Conservation (phyloP, 208 protist genomes). For the Wallacemonas rigidus region DNA sequence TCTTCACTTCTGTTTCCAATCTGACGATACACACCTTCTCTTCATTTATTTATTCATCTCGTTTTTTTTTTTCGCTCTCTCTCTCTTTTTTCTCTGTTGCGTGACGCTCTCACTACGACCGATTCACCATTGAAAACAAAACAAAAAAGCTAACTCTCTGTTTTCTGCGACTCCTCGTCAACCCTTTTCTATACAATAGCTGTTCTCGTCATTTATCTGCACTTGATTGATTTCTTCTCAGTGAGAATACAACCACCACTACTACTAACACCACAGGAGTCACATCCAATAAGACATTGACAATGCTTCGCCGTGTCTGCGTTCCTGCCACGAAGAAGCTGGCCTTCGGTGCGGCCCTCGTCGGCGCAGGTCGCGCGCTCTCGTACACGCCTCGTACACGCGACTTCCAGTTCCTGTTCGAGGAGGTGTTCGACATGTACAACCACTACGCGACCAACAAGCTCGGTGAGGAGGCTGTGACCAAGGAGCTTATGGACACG, state of each 20-base stretch:
- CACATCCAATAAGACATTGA: not conserved
- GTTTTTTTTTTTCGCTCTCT: slow-evolving; percentile 6
- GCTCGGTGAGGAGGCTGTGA: slow-evolving; percentile 52
- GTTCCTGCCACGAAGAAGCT: slow-evolving; percentile 13
- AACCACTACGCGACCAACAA: slow-evolving; percentile 67
- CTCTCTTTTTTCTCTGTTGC: not conserved
- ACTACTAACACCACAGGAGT: not conserved
- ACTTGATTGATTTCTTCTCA: not conserved
- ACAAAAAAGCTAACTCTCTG: slow-evolving; percentile 16
- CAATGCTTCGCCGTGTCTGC: slow-evolving; percentile 54
- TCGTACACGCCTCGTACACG: slow-evolving; percentile 50
- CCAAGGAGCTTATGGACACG: slow-evolving; percentile 75
- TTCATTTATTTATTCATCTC: slow-evolving; percentile 7
- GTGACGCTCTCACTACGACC: no score
- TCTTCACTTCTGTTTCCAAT: no score
- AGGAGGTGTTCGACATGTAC: slow-evolving; percentile 87
- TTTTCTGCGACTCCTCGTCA: not conserved
- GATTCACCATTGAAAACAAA: not conserved
- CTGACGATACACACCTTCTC: not conserved
- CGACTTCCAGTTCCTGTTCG: slow-evolving; percentile 74
- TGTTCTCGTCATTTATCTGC: slow-evolving; percentile 9
- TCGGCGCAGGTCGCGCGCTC: slow-evolving; percentile 31
- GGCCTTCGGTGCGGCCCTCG: slow-evolving; percentile 5
- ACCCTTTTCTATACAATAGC: not conserved
- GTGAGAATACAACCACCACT: not conserved